These are phyloP conservation scores for Amphicarpaea edgeworthii DNA, from an alignment of 306 rosid species.

Conservation along the genomic window DNA sequence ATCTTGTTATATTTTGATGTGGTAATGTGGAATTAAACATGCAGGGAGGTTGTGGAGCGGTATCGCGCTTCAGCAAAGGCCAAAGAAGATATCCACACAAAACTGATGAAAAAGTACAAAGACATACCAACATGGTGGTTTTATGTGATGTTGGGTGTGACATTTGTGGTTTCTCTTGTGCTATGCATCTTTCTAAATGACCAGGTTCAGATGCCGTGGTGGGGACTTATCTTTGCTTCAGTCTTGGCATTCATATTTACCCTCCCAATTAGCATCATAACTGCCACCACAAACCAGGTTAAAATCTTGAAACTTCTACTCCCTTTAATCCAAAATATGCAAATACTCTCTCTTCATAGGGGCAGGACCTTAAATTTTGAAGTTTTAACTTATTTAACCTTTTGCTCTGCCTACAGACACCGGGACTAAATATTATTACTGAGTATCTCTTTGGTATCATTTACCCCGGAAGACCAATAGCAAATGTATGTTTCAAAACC, in stretches of 20 bases:
- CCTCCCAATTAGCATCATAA: constrained; percentile 83
- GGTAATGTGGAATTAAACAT: constrained; percentile 20
- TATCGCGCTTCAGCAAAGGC: constrained; percentile 64
- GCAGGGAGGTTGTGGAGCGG: constrained; percentile 74
- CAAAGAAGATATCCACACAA: constrained; percentile 79
- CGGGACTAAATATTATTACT: constrained; percentile 77
- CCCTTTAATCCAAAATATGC: not conserved
- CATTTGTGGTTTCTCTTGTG: constrained; percentile 63
- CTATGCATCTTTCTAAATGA: constrained; percentile 65
- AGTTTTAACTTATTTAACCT: constrained; percentile 15
- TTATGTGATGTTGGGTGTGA: constrained; percentile 55
- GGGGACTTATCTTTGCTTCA: constrained; percentile 79
- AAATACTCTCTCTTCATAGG: not conserved
- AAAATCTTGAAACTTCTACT: constrained; percentile 26
- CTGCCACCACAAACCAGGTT: constrained; percentile 93
- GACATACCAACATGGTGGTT: constrained; percentile 94
- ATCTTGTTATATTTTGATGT: not conserved
- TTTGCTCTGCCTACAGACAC: constrained; percentile 58
- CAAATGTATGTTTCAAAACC: constrained; percentile 86
- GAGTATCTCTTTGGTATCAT: constrained; percentile 79
- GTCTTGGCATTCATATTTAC: constrained; percentile 70
- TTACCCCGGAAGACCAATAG: constrained; percentile 78
- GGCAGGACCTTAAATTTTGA: not conserved
- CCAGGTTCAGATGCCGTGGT: constrained; percentile 88
- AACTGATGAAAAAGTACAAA: constrained; percentile 68